A percentile compares a stretch with the other conserved stretches of the same genome.
phyloP scores from a whole-genome alignment of 768 basidiomycete species.

The Boletus vinaceobasis region DNA sequence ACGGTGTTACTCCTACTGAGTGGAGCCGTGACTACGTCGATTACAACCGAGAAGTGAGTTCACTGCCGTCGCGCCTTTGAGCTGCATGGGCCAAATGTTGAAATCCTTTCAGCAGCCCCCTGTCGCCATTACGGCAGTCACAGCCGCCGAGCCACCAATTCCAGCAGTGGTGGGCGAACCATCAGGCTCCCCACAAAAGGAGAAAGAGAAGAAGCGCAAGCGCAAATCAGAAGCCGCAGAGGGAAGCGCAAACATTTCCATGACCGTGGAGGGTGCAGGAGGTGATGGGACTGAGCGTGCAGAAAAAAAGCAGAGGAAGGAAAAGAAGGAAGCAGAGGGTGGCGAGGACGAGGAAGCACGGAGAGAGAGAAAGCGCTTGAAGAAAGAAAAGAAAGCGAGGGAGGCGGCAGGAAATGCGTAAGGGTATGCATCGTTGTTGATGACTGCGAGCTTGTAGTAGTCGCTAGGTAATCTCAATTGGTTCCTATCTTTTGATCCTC shows the following conservation, averaged over 20 bases:
- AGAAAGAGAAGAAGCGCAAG: slow-evolving; percentile 85
- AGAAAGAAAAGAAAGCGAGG: slow-evolving; percentile 63
- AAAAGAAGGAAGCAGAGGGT: slow-evolving; percentile 47
- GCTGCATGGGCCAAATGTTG: neutral
- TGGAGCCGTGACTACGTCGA: slow-evolving; percentile 96
- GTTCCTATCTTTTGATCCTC: slow-evolving; percentile 14
- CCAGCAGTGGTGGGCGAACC: slow-evolving; percentile 32
- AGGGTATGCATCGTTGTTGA: neutral
- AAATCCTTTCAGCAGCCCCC: slow-evolving; percentile 37
- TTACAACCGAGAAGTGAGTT: slow-evolving; percentile 68
- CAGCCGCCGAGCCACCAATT: slow-evolving; percentile 21
- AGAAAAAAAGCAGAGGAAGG: slow-evolving; percentile 61
- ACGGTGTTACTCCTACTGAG: slow-evolving; percentile 81
- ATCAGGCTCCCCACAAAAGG: slow-evolving; percentile 37
- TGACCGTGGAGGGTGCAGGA: slow-evolving; percentile 33
- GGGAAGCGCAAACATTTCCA: slow-evolving; percentile 40
- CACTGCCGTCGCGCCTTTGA: neutral
- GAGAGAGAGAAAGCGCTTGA: slow-evolving; percentile 60
- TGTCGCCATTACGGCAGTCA: slow-evolving; percentile 25
- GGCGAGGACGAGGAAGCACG: slow-evolving; percentile 56
- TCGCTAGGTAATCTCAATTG: neutral
- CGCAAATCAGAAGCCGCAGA: slow-evolving; percentile 63
- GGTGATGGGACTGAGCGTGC: slow-evolving; percentile 47
- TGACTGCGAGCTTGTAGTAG: neutral
- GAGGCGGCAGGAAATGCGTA: slow-evolving; percentile 36